phyloP scores from a whole-genome alignment of 345 rosid species.

The Salix dunnii region DNA sequence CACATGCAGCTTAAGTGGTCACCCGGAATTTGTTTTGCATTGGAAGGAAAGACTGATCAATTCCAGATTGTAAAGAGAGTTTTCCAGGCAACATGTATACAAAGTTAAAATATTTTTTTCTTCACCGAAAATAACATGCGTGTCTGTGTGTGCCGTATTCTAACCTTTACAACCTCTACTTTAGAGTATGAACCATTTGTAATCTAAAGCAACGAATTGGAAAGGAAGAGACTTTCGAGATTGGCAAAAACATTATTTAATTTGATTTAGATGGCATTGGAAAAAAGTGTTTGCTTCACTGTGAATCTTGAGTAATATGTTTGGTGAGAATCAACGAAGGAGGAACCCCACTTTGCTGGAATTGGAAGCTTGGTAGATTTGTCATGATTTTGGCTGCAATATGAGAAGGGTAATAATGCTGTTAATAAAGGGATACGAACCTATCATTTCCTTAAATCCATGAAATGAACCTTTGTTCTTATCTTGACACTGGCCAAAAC shows the following conservation, averaged over 20 bases:
- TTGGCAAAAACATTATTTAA: neutral
- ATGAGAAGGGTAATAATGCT: neutral
- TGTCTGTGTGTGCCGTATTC: neutral
- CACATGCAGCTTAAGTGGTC: neutral
- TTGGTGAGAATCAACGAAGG: conserved; percentile 17
- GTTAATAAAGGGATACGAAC: neutral
- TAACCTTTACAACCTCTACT: neutral
- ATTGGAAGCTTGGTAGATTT: conserved; percentile 34
- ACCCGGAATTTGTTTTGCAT: conserved; percentile 5
- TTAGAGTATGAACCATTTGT: conserved; percentile 9
- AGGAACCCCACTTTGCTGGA: conserved; percentile 40
- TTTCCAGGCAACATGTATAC: conserved; percentile 31
- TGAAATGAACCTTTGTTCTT: neutral
- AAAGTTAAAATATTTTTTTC: neutral
- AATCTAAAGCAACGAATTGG: conserved; percentile 12
- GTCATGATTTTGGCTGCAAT: neutral
- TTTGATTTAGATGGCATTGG: conserved; percentile 1
- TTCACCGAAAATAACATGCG: neutral
- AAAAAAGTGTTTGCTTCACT: conserved; percentile 21
- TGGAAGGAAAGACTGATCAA: neutral
- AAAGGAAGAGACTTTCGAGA: conserved; percentile 6
- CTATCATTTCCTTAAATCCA: neutral
- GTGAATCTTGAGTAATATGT: conserved; percentile 30
- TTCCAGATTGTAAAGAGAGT: conserved; percentile 22
- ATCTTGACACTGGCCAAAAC: neutral